Percentiles rank a stretch among this genome's conserved stretches.
Conservation (phyloP, 495 filamentous ascomycete genomes). For the Aspergillus taichungensis region DNA sequence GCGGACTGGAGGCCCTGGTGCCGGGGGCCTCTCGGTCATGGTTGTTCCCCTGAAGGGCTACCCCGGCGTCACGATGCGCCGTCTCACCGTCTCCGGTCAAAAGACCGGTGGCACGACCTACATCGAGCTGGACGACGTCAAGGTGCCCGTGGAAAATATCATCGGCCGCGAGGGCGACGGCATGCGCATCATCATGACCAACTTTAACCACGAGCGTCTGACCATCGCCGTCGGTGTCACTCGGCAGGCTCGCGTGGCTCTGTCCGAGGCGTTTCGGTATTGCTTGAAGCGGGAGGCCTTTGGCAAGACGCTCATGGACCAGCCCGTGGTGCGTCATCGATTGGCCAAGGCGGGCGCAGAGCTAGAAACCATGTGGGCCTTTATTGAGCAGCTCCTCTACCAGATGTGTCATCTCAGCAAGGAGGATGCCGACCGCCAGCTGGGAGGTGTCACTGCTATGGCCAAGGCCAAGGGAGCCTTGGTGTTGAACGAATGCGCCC, state of each 20-base stretch:
- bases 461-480: constrained; percentile 64
- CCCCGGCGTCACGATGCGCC: constrained; percentile 56
- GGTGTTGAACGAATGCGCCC: constrained; percentile 61
- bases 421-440: constrained; percentile 51
- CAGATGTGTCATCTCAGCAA: constrained; percentile 55
- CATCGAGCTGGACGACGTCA: constrained; percentile 67
- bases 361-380: constrained; percentile 63
- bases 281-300: constrained; percentile 66
- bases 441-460: constrained; percentile 62
- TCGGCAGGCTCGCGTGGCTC: constrained; percentile 54
- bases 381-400: constrained; percentile 68
- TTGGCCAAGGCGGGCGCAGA: constrained; percentile 61
- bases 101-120: constrained; percentile 60
- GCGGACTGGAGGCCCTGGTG: constrained; percentile 60
- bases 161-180: constrained; percentile 63
- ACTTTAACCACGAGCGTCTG: constrained; percentile 77
- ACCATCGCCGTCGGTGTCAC: constrained; percentile 55
- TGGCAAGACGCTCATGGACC: constrained; percentile 62
- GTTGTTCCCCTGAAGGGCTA: constrained; percentile 57
- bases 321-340: constrained; percentile 63
- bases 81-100: constrained; percentile 52
- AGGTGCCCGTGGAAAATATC: constrained; percentile 59
- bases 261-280: constrained; percentile 58
- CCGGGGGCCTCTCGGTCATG: constrained; percentile 53
- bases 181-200: constrained; percentile 72